Conservation (phyloP, 331 rosid species). For the Pyrus hybrid region DNA sequence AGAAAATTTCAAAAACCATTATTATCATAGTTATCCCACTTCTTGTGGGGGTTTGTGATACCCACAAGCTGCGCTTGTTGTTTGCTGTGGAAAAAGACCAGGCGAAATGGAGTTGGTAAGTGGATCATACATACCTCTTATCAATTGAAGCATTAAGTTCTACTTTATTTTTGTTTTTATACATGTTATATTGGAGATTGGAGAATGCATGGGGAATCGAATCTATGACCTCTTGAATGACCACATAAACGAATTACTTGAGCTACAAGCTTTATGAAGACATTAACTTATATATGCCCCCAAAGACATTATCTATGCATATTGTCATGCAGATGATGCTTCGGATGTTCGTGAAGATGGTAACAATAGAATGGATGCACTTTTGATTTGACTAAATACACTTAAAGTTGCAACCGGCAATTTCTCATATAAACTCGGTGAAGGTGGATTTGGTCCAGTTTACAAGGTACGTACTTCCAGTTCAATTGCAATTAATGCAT, state of each 20-base stretch:
- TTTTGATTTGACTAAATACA: not conserved
- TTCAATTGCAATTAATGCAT: not conserved
- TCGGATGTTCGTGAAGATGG: not conserved
- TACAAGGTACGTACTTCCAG: conserved; percentile 13
- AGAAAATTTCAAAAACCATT: not conserved
- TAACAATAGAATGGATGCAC: not conserved
- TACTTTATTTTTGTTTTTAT: too few relatives aligned
- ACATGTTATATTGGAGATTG: too few relatives aligned
- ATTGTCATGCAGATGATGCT: not conserved
- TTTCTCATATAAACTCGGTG: conserved; percentile 25
- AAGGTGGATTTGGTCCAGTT: conserved; percentile 26
- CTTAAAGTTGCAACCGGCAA: conserved; percentile 16
- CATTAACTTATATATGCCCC: not conserved
- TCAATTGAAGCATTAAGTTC: not conserved
- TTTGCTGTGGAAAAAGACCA: conserved; percentile 10
- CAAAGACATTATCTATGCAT: not conserved
- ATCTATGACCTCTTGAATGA: too few relatives aligned
- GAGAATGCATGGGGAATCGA: too few relatives aligned
- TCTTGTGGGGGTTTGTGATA: not conserved
- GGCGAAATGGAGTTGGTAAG: conserved; percentile 10
- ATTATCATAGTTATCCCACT: conserved; percentile 2
- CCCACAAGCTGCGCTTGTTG: not conserved
- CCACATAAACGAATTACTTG: too few relatives aligned
- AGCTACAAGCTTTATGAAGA: too few relatives aligned
- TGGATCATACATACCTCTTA: not conserved